phyloP scores from a whole-genome alignment of 768 basidiomycete genomes.

The Exidia glandulosa region DNA sequence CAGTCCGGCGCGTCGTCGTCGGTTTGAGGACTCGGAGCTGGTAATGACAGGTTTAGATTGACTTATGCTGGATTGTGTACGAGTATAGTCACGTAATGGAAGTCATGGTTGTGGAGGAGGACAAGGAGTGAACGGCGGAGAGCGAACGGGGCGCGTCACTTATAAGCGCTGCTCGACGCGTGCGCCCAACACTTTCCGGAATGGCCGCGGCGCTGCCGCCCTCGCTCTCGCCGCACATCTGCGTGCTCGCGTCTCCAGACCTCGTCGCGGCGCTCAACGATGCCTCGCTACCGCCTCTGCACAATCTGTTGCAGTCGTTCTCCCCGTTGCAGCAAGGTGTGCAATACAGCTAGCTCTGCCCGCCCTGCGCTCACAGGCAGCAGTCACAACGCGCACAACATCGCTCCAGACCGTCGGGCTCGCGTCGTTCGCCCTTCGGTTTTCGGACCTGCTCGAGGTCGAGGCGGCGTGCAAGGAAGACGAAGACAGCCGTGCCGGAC shows the following conservation, averaged over 20 bases:
- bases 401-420: constrained; percentile 60
- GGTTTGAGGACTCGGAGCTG: no score
- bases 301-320: constrained; percentile 72
- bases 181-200: not conserved
- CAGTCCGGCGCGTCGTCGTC: no score
- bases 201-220: constrained; percentile 42
- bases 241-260: constrained; percentile 61
- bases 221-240: constrained; percentile 76
- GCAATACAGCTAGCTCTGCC: constrained; percentile 7
- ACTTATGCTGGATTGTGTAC: no score
- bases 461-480: constrained; percentile 68
- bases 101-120: not conserved
- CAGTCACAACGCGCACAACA: constrained; percentile 74
- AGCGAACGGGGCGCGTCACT: not conserved
- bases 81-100: not conserved
- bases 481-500: constrained; percentile 64
- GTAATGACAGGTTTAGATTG: no score
- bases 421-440: constrained; percentile 60
- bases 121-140: not conserved
- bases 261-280: constrained; percentile 46
- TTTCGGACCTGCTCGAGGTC: constrained; percentile 63
- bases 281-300: constrained; percentile 55
- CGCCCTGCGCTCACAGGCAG: constrained; percentile 1
- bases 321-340: constrained; percentile 73
- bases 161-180: not conserved